phyloP scores from a whole-genome alignment of 352 stramenopile genomes.

The Phytophthora sp. region DNA sequence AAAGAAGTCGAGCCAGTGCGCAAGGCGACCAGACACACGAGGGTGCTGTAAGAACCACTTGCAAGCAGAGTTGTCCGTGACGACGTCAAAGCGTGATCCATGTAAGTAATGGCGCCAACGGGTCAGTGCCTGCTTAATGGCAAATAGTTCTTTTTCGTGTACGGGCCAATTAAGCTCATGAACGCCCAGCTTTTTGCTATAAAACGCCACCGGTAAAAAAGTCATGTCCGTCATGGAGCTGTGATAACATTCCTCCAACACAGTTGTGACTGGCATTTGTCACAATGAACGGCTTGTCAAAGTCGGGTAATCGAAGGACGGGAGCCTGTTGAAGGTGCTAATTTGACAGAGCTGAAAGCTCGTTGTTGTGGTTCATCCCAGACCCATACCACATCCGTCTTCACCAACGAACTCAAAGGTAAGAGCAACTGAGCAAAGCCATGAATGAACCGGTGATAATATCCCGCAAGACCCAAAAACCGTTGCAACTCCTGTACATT shows the following conservation, averaged over 20 bases:
- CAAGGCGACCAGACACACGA: background rate
- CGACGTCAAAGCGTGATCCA: background rate
- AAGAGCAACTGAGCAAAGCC: background rate
- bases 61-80: background rate
- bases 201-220: conserved; percentile 1
- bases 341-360: background rate
- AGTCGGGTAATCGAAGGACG: background rate
- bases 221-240: background rate
- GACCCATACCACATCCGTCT: background rate
- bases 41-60: background rate
- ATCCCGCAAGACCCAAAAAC: conserved; percentile 3
- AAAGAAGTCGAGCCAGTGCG: background rate
- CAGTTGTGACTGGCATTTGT: background rate
- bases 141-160: conserved; percentile 3
- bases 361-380: background rate
- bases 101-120: background rate
- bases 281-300: background rate
- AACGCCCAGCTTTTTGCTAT: background rate
- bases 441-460: conserved; percentile 4
- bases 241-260: background rate
- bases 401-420: background rate
- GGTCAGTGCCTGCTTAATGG: background rate
- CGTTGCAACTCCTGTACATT: background rate
- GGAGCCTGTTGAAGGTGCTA: background rate
- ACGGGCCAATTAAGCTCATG: background rate